Conservation (phyloP, 495 filamentous ascomycete species). For the Aspergillus panamensis region DNA sequence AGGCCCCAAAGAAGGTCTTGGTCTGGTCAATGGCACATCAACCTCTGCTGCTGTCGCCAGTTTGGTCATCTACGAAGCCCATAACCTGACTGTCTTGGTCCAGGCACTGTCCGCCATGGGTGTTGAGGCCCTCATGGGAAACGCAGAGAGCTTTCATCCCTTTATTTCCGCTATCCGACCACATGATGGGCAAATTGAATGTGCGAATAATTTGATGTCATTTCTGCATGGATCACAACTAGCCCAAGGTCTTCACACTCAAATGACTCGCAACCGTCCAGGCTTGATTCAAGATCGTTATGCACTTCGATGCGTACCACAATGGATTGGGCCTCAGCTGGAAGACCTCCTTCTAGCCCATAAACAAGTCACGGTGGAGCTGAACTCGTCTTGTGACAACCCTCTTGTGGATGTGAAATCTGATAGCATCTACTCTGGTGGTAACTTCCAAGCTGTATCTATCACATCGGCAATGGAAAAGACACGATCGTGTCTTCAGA, state of each 20-base stretch:
- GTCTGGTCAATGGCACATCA: conserved; percentile 65
- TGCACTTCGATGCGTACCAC: conserved; percentile 54
- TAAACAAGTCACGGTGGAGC: conserved; percentile 52
- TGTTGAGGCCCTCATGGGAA: conserved; percentile 50
- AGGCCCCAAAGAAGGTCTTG: conserved; percentile 55
- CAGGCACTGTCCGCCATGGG: conserved; percentile 54
- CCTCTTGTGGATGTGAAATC: conserved; percentile 50
- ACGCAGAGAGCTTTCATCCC: conserved; percentile 52
- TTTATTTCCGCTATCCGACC: conserved; percentile 59
- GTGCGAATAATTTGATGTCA: conserved; percentile 50
- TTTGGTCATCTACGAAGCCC: conserved; percentile 54
- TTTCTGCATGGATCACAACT: conserved; percentile 46
- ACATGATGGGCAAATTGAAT: conserved; percentile 60
- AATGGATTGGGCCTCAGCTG: conserved; percentile 63
- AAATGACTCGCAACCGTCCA: conserved; percentile 25
- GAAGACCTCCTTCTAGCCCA: conserved; percentile 59
- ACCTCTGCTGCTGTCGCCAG: conserved; percentile 50
- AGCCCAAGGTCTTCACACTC: conserved; percentile 20
- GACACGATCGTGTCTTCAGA: conserved; percentile 50
- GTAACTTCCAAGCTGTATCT: conserved; percentile 61
- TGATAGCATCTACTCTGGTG: conserved; percentile 47
- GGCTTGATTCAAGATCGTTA: conserved; percentile 61
- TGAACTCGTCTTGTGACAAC: conserved; percentile 64
- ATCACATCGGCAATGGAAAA: conserved; percentile 68
- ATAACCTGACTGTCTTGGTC: conserved; percentile 53